These are phyloP conservation scores for Plenodomus biglobosus DNA, from an alignment of 2,329 filamentous ascomycete species.

Conservation along the genomic window DNA sequence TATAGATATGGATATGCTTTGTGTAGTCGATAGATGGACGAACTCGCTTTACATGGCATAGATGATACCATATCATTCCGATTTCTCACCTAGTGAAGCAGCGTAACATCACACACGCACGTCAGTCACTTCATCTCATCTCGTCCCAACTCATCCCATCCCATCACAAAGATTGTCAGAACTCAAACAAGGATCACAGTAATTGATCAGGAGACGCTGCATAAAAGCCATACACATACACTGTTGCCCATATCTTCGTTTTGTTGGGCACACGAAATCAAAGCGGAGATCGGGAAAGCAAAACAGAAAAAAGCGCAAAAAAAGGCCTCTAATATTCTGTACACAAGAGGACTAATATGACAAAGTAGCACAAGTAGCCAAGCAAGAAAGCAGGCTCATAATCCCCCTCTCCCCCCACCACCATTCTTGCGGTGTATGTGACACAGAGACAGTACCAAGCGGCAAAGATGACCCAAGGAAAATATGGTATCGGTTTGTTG, in stretches of 20 bases:
- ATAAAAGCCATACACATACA: conserved; percentile 28
- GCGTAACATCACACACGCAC: too few species aligned
- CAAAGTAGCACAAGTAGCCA: too few species aligned
- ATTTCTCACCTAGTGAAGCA: too few species aligned
- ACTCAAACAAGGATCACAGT: too few species aligned
- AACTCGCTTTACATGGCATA: too few species aligned
- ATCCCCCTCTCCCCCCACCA: conserved; percentile 26
- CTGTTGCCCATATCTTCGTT: too few species aligned
- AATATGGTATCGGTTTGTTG: conserved; percentile 35
- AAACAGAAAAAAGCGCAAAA: conserved; percentile 28
- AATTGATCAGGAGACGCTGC: conserved; percentile 26
- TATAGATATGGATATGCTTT: too few species aligned
- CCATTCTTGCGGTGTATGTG: conserved; percentile 32
- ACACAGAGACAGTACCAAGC: conserved; percentile 42
- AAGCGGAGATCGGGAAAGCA: conserved; percentile 18
- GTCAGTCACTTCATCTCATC: too few species aligned
- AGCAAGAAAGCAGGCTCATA: conserved; percentile 17
- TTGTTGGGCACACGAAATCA: conserved; percentile 17
- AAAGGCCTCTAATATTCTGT: conserved; percentile 43
- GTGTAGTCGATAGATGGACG: too few species aligned
- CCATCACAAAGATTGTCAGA: too few species aligned
- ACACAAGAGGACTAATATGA: conserved; percentile 44
- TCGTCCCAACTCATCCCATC: too few species aligned
- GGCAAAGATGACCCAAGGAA: conserved; percentile 40
- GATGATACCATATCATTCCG: too few species aligned